Base-by-base conservation (phyloP, 2,329 filamentous ascomycete species). In the Pseudogymnoascus verrucosus region DNA sequence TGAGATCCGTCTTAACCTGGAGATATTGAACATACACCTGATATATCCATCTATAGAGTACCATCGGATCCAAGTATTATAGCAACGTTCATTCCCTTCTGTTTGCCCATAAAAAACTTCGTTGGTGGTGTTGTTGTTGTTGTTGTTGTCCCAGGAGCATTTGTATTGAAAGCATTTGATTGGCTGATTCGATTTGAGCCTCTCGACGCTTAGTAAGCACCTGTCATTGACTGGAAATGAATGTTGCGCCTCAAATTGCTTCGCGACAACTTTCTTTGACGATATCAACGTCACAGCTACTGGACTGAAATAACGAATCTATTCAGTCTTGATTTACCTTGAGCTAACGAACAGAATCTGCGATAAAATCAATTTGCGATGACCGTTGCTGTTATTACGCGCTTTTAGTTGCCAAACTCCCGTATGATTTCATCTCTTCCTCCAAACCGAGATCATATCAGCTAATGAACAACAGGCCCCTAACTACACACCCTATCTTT, bases 221-320 rank as follows among this genome's bases (percentile, higher is more conserved):
- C 28, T 57, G 51, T 19, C 51, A 57, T 36, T 57, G 51, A 36
- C 16, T 36, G 51, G n/a, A 57, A 36, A 57, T 57, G 51, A 57
- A 57, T 16, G 26, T 57, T 57, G 51, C 51, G 51, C 19, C 51
- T 14, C 51, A 57, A 34, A 34, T 34, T 36, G 28, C 28, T 21
- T 57, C 28, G 28, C 28, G 51, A 57, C 47, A 57, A 57, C 28
- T 57, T 57, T 31, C 51, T 57, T 34, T 34, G 51, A 57, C 51
- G 51, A 36, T 19, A 57, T 21, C 51, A 57, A 4, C 51, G 2
- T 36, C 28, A 57, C 47, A 57, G 5, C 51, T 19, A 14, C 28
- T 19, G 21, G n/a, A 57, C 28, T 36, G 51, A 21, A 57, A 57
- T 34, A 34, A 5, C 28, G 51, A 57, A 34, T 16, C 5, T 34